Percentiles rank a stretch among this genome's conserved stretches.
Conservation (phyloP, 169 alveolate genomes). For the Eimeria praecox region DNA sequence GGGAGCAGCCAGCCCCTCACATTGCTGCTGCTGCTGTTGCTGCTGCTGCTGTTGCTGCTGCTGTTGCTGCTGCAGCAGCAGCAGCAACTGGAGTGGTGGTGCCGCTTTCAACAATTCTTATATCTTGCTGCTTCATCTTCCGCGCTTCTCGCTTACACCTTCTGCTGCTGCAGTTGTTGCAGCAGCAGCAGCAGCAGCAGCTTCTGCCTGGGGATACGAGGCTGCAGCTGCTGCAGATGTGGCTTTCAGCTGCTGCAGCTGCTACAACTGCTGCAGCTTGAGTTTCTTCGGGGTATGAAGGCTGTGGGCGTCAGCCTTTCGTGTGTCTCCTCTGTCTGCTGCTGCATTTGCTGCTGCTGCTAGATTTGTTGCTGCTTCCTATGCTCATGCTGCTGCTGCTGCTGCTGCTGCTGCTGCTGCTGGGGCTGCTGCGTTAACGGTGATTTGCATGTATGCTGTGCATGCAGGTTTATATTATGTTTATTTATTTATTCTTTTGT, state of each 20-base stretch:
- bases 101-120: neutral
- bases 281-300: too few species aligned
- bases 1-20: too few species aligned
- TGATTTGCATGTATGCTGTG: neutral
- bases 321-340: too few species aligned
- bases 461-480: neutral
- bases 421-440: neutral
- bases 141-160: neutral
- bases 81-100: too few species aligned
- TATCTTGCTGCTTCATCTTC: neutral
- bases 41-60: too few species aligned
- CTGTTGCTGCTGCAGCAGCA: constrained; percentile 2
- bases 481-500: neutral
- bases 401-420: neutral
- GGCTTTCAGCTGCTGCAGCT: too few species aligned
- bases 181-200: neutral
- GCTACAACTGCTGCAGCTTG: too few species aligned
- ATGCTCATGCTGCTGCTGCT: neutral
- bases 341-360: neutral
- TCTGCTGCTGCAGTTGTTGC: neutral
- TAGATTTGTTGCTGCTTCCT: neutral
- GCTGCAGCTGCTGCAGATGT: too few species aligned
- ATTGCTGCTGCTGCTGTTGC: too few species aligned
- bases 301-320: too few species aligned
- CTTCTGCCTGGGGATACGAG: too few species aligned